phyloP scores from a whole-genome alignment of 176 grass and related monocot species.

The Oryza punctata region DNA sequence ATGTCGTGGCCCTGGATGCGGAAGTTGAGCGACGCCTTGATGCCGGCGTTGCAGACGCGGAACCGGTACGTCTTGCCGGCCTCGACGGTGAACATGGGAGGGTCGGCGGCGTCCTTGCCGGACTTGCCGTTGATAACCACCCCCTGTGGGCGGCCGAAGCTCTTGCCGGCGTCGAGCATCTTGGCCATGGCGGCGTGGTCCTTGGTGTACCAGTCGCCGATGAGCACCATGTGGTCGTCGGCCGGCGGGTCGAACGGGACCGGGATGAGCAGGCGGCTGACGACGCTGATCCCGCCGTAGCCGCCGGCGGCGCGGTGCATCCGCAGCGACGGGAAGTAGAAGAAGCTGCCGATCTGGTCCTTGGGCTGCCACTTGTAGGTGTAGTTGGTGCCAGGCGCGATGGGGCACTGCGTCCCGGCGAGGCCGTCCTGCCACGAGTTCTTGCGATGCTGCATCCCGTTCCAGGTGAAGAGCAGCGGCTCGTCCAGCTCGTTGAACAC shows the following conservation, averaged over 20 bases:
- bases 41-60: conserved; percentile 70
- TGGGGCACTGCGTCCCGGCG: conserved; percentile 77
- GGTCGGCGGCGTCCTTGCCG: background rate
- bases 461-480: conserved; percentile 80
- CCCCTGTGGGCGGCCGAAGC: conserved; percentile 49
- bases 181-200: conserved; percentile 50
- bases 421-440: conserved; percentile 83
- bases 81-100: conserved; percentile 62
- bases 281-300: conserved; percentile 59
- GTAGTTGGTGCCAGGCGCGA: conserved; percentile 64
- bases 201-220: conserved; percentile 82
- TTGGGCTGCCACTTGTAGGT: conserved; percentile 87
- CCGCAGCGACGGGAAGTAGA: conserved; percentile 76
- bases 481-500: conserved; percentile 76
- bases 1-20: conserved; percentile 76
- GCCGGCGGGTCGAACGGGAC: conserved; percentile 62
- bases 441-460: conserved; percentile 86
- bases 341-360: conserved; percentile 97
- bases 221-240: conserved; percentile 55
- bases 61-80: conserved; percentile 63
- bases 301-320: conserved; percentile 81
- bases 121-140: conserved; percentile 65
- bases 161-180: conserved; percentile 44
- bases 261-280: conserved; percentile 80
- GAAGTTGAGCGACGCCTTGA: conserved; percentile 79